Base-by-base conservation (phyloP, 2,329 filamentous ascomycete genomes). In the Paraphoma chrysanthemicola region DNA sequence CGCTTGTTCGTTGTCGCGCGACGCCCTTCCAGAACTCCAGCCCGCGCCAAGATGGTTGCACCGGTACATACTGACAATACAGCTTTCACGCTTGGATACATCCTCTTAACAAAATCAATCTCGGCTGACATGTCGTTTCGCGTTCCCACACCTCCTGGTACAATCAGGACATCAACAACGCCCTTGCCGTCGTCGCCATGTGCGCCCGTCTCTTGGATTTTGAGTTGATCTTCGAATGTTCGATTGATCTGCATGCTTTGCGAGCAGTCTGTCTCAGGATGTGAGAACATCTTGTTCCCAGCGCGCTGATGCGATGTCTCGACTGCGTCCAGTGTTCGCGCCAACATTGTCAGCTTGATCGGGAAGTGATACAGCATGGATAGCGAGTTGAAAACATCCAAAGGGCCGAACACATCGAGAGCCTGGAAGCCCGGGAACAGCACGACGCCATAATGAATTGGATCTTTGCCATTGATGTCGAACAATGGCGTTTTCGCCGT, bases 41-140 rank as follows among this genome's bases (percentile, higher is more conserved):
- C 77, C 30, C 77, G 75, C 0, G 87, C 87, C 0, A 84, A 80
- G 2, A 88, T 72, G 1, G 81, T 81, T 0, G 85, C 79, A 0
- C 88, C 88, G 0, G 86, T 90, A 71, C 88, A 91, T 1, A 91
- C 80, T 0, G 86, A 88, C 38, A 90, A 78, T 16, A 90, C 66
- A 52, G 85, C 82, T 57, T 83, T 62, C 7, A 88, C 71, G 17
- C 70, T 71, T 0, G 85, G 83, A 63, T 80, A 85, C 23, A 75
- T 72, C 0, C 72, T 69, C 30, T 71, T 68, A 30, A 87, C 76
- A 51, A 83, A 88, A 0, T 79, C 74, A 6, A 83, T 74, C 2
- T 80, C 76, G 2, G 70, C 61, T 0, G 58, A 57, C 36, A 67
- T 54, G 1, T 74, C 63, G 12, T 61, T 64, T 16, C 77, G 54